phyloP scores from a whole-genome alignment of 257 asterid species.

The Solanum chilense region DNA sequence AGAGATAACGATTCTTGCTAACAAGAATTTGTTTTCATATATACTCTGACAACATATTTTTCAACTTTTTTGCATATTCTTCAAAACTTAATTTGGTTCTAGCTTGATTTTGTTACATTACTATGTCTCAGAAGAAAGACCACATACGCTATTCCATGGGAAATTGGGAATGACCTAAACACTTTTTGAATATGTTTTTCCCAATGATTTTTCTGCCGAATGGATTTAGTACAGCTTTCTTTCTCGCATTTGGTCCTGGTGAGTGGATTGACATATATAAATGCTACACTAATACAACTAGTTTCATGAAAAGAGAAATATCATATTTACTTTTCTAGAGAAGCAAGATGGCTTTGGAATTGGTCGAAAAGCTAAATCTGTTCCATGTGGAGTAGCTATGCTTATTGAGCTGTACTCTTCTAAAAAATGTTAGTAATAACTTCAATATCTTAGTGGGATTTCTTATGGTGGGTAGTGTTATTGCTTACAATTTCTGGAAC shows the following conservation, averaged over 20 bases:
- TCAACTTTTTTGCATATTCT: neutral
- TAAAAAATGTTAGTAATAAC: too few species aligned
- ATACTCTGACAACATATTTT: too few species aligned
- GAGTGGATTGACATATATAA: neutral
- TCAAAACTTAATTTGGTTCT: neutral
- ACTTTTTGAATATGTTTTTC: neutral
- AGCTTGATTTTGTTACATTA: neutral
- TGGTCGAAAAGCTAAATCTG: too few species aligned
- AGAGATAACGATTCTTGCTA: too few species aligned
- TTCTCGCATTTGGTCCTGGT: neutral
- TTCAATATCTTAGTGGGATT: too few species aligned
- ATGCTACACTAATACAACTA: neutral
- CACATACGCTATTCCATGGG: neutral
- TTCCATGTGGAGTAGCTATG: too few species aligned
- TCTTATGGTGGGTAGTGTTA: too few species aligned
- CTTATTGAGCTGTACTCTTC: too few species aligned
- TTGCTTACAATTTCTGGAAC: too few species aligned
- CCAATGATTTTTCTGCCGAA: neutral
- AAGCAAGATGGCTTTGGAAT: too few species aligned
- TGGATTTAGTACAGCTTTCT: neutral
- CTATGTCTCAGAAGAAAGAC: neutral
- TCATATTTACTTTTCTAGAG: too few species aligned
- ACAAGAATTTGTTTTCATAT: too few species aligned
- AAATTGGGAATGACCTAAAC: neutral
- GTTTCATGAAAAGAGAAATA: neutral